Conservation (phyloP, 768 basidiomycete genomes). For the Pholiota microspora region DNA sequence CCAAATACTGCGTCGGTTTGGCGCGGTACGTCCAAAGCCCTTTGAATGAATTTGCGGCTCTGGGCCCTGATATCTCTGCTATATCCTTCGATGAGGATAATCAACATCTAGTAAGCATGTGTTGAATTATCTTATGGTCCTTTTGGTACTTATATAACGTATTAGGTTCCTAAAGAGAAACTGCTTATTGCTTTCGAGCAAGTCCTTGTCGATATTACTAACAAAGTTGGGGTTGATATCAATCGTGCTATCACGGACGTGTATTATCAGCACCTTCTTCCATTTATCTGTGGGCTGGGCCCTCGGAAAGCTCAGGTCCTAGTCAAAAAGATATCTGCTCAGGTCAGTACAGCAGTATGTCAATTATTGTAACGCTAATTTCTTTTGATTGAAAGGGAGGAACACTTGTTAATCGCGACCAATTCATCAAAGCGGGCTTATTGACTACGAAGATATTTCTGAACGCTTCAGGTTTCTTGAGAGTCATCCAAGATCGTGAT, state of each 20-base stretch:
- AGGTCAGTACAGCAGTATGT: conserved; percentile 59
- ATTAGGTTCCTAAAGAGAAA: conserved; percentile 86
- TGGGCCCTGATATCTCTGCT: conserved; percentile 81
- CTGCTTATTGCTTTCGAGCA: conserved; percentile 79
- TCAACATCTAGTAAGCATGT: conserved; percentile 72
- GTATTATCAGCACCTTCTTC: conserved; percentile 87
- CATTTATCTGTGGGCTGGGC: conserved; percentile 90
- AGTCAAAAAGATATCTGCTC: conserved; percentile 73
- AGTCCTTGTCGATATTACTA: conserved; percentile 85
- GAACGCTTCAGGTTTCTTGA: conserved; percentile 90
- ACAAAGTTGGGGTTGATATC: conserved; percentile 93
- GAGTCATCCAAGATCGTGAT: conserved; percentile 74
- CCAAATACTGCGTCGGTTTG: conserved; percentile 91
- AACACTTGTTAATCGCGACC: conserved; percentile 80
- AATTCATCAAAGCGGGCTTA: conserved; percentile 80
- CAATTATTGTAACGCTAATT: neutral
- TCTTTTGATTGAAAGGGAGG: conserved; percentile 77
- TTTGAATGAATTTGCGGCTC: conserved; percentile 88
- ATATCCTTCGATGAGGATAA: conserved; percentile 83
- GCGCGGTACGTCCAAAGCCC: conserved; percentile 94
- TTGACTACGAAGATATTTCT: conserved; percentile 87
- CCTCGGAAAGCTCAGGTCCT: conserved; percentile 90
- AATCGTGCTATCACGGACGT: conserved; percentile 87
- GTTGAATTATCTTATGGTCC: conserved; percentile 3
- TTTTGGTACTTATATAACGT: neutral